phyloP scores from a whole-genome alignment of 1,139 yeast genomes.

The Sugiyamaella paludigena region DNA sequence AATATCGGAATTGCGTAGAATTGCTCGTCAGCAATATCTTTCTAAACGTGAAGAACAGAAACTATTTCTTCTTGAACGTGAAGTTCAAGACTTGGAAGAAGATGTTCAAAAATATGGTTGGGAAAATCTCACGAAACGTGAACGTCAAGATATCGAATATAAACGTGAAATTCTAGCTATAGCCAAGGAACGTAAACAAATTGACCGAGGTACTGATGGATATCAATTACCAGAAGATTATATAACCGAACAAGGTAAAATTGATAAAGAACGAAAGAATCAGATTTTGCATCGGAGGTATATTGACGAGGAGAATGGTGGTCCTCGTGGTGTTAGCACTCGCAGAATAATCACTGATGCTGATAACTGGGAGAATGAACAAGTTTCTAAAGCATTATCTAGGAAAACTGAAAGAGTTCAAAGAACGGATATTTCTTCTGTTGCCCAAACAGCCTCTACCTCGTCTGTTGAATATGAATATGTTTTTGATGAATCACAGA shows the following conservation, averaged over 20 bases:
- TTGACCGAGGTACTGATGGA: constrained; percentile 38
- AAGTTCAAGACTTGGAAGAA: constrained; percentile 49
- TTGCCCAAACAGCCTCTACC: constrained; percentile 35
- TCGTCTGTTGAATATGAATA: constrained; percentile 60
- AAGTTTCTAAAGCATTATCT: constrained; percentile 48
- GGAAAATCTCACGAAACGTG: constrained; percentile 47
- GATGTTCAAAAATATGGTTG: constrained; percentile 50
- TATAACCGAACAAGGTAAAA: constrained; percentile 48
- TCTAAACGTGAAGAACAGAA: constrained; percentile 49
- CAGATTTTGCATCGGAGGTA: constrained; percentile 40
- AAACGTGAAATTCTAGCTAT: constrained; percentile 48
- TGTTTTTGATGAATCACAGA: constrained; percentile 79
- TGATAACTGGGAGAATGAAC: constrained; percentile 65
- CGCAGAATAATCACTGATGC: constrained; percentile 36
- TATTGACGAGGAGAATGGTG: constrained; percentile 38
- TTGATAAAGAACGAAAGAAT: constrained; percentile 53
- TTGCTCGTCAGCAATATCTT: constrained; percentile 51
- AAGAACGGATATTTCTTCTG: constrained; percentile 23
- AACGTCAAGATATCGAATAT: constrained; percentile 51
- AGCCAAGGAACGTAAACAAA: constrained; percentile 43
- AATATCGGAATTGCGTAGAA: constrained; percentile 39
- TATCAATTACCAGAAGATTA: constrained; percentile 61
- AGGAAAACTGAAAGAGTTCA: constrained; percentile 4
- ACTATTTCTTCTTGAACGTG: constrained; percentile 45
- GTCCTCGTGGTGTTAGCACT: constrained; percentile 26